Percentiles rank a stretch among this genome's conserved stretches.
Evolutionary conservation across 208 protist species (phyloP).

Genomic region (Leishmania tarentolae): DNA sequence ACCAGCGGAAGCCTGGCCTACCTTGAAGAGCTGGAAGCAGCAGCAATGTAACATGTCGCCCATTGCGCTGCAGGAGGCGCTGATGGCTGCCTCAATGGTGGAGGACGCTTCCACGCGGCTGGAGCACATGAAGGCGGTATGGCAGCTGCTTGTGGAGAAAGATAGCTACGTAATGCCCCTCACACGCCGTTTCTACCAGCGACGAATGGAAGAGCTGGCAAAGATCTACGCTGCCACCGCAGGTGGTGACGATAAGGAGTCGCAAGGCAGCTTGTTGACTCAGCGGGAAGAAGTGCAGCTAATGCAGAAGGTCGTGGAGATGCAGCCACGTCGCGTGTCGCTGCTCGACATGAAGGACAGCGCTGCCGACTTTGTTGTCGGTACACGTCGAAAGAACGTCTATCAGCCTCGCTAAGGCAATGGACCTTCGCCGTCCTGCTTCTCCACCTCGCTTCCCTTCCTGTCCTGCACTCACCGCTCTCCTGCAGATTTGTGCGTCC

Average conservation of each 20-base stretch:
- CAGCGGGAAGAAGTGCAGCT: slow-evolving; percentile 32
- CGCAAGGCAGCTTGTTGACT: neutral
- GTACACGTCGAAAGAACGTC: slow-evolving; percentile 74
- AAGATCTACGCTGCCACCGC: neutral
- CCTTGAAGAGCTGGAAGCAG: slow-evolving; percentile 45
- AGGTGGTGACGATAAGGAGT: neutral
- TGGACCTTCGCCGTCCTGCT: neutral
- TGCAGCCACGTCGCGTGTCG: slow-evolving; percentile 73
- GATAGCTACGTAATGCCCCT: slow-evolving; percentile 90
- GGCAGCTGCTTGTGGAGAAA: slow-evolving; percentile 51
- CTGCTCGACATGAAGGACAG: slow-evolving; percentile 90
- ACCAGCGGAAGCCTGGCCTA: slow-evolving; percentile 43
- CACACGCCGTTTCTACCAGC: slow-evolving; percentile 66
- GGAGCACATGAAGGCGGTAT: slow-evolving; percentile 42
- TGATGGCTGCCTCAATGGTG: slow-evolving; percentile 71
- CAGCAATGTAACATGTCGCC: slow-evolving; percentile 55
- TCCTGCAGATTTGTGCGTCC: neutral
- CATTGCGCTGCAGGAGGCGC: slow-evolving; percentile 82
- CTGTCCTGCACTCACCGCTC: neutral
- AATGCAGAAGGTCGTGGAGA: slow-evolving; percentile 53
- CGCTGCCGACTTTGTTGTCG: slow-evolving; percentile 81
- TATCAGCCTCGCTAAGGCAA: slow-evolving; percentile 37
- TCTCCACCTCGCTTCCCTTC: neutral
- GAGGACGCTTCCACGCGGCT: slow-evolving; percentile 31
- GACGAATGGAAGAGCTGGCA: slow-evolving; percentile 40